Conservation (phyloP, 2,329 filamentous ascomycete genomes). For the Pseudogymnoascus sp. region DNA sequence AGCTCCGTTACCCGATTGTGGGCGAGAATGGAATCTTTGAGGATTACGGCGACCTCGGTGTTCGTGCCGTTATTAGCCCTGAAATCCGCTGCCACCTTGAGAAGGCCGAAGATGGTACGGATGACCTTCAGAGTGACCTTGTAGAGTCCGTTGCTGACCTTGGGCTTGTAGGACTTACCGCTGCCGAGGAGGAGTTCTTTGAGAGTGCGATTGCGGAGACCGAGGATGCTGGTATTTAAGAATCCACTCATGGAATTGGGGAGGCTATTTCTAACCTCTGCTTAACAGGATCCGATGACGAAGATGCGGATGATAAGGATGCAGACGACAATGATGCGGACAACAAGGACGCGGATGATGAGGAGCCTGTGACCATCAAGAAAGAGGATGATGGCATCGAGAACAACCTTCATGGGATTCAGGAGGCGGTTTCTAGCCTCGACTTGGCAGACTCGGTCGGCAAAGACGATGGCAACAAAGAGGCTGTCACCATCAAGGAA, state of each 20-base stretch:
- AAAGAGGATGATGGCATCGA: no score
- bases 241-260: neutral
- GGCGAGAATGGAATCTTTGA: neutral
- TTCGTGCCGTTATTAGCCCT: neutral
- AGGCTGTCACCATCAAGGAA: neutral
- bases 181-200: neutral
- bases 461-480: neutral
- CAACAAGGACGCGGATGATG: no score
- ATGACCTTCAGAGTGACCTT: neutral
- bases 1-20: neutral
- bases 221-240: no score
- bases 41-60: neutral
- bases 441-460: neutral
- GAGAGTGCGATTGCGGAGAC: neutral
- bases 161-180: neutral
- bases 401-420: no score
- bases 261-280: neutral
- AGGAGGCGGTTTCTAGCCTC: neutral
- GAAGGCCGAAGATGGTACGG: neutral
- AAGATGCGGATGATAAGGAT: no score
- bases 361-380: no score
- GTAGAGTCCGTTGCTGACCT: neutral
- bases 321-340: no score
- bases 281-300: neutral
- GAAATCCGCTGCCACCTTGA: neutral